Base-by-base conservation (phyloP, 1,284 basidiomycete genomes). In the Heterobasidion occidentale region DNA sequence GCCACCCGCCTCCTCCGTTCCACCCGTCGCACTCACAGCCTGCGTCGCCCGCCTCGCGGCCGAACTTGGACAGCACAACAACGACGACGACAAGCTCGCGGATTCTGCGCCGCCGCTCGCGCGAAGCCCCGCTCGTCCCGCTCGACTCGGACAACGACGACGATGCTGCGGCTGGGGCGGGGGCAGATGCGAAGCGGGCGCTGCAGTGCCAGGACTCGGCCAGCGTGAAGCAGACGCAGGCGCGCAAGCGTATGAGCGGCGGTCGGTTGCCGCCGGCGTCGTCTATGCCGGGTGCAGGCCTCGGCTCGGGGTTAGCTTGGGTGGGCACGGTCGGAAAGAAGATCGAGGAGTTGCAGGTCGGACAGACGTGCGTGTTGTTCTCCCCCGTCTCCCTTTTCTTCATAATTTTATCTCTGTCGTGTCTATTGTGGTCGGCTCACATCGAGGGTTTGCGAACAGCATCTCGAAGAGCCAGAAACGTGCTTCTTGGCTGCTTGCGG, bases 381-480 rank as follows among this genome's bases (percentile, higher is more conserved):
- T 5, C 27, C 6, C 54, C 27, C 34, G 34, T 34, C 51, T 27
- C 36, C 45, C 58, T 48, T 46, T 27, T 34, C 27, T 44, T 59
- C 27, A 1, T 19, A 19, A 19, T 50, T 27, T 5, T 27, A 5
- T 45, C 5, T 17, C 42, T 45, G 42, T 45, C 7, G 12, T 45
- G 5, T 17, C 42, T 17, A 14, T 8, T 8, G 12, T 8, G 17
- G 42, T 45, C 8, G 8, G 27, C 48, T 50, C 17, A 20, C 15
- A 14, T 14, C 42, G 42, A 45, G 4, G 12, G 4, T 3, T 45
- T 6, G 7, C 48, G 7, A 20, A 19, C 9, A 86, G 86, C 35
- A 77, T 87, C 63, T 71, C 78, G 15, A 84, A 81, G 62, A 74
- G 72, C 62, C 81, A 81, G 59, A 87, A 86, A 67, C 81, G 85